These are phyloP conservation scores for Dipteronia dyeriana DNA, from an alignment of 345 rosid genomes.

Conservation along the genomic window DNA sequence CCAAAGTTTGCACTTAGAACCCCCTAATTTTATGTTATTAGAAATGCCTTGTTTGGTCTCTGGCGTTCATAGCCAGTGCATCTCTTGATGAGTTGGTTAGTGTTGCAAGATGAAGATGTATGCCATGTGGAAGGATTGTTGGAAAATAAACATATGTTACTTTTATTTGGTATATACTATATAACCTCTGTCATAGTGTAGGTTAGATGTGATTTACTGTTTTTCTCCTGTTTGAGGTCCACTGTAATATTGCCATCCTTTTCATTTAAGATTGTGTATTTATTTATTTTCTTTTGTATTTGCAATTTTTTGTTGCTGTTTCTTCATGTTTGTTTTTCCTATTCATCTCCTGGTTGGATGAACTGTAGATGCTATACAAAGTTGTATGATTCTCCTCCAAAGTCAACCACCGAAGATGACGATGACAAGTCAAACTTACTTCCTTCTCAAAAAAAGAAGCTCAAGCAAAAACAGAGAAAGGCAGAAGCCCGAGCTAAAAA, in stretches of 20 bases:
- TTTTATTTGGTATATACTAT: background rate
- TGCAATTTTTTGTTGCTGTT: background rate
- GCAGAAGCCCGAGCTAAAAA: slow-evolving; percentile 98
- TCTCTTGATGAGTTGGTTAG: background rate
- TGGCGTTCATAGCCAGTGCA: background rate
- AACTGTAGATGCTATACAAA: slow-evolving; percentile 80
- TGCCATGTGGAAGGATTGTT: background rate
- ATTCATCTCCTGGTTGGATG: slow-evolving; percentile 14
- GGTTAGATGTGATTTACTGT: background rate
- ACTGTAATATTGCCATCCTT: background rate
- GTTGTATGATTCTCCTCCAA: slow-evolving; percentile 81
- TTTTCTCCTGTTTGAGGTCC: background rate
- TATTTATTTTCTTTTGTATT: background rate
- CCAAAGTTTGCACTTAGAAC: background rate
- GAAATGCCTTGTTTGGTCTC: background rate
- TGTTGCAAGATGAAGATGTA: slow-evolving; percentile 1
- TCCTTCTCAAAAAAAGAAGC: slow-evolving; percentile 92
- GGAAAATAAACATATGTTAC: background rate
- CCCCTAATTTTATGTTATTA: background rate
- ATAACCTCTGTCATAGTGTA: background rate
- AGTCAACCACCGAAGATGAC: slow-evolving; percentile 74
- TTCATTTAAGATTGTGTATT: background rate
- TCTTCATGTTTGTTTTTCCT: background rate
- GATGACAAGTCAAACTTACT: slow-evolving; percentile 73
- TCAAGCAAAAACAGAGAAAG: slow-evolving; percentile 86